Conservation (phyloP, 2,329 filamentous ascomycete genomes). For the Trichoderma pleuroti region DNA sequence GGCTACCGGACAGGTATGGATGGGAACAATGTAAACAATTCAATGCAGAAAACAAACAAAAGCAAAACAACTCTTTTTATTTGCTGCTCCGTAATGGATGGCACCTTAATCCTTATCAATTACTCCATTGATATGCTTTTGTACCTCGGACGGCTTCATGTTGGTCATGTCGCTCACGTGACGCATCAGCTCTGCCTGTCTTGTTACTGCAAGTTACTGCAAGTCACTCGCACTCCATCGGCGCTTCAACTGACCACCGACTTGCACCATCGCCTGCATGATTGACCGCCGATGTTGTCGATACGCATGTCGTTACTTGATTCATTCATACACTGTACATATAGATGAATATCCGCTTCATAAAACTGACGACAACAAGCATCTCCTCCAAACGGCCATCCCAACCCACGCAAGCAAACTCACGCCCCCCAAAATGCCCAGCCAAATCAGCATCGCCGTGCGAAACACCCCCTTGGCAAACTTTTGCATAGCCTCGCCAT, state of each 20-base stretch:
- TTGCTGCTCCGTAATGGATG: background rate
- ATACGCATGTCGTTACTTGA: background rate
- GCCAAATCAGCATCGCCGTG: background rate
- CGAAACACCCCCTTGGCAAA: background rate
- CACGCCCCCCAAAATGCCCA: background rate
- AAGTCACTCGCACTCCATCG: background rate
- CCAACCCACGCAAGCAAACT: background rate
- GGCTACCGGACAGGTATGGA: background rate
- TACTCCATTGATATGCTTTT: background rate
- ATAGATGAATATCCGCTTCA: background rate
- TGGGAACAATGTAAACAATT: background rate
- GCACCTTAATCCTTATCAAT: background rate
- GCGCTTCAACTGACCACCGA: background rate
- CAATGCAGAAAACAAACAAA: background rate
- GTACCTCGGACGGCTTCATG: background rate
- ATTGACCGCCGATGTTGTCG: background rate
- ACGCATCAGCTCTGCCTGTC: background rate
- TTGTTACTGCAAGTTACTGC: background rate
- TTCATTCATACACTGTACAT: background rate
- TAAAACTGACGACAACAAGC: background rate
- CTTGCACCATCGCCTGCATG: background rate
- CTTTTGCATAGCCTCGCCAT: constrained; percentile 21
- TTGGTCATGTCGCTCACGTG: constrained; percentile 1
- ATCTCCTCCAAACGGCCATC: background rate
- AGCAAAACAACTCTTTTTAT: background rate